Evolutionary conservation across 2,329 filamentous ascomycete genomes (phyloP), one percentile per base, ranked within the genome.

Genomic region (Botrytis paeoniae): DNA sequence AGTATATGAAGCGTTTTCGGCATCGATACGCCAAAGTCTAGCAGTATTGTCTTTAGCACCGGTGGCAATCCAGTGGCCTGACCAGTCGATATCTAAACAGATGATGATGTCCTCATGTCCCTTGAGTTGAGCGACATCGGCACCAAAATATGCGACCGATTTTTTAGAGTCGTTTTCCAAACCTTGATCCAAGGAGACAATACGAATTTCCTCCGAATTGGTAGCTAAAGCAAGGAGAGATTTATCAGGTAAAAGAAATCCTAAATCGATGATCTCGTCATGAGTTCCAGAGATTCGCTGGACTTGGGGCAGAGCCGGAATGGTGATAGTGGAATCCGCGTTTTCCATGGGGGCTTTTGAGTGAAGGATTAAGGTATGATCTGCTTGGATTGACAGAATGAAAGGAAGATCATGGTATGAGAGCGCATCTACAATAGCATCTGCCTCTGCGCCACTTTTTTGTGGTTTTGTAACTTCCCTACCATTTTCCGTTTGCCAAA

Each of bases 41-140:
- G 95, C 96, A 4, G 93, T 96, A 80, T 98, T 99, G 81, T 99
- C 96, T 83, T 99, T 99, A 35, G 96, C 93, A 70, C 95, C 96
- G 1, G 96, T 98, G 20, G 92, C 95, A 57, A 99, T 88, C 96
- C 96, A 99, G 81, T 96, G 91, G 0, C 97, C 97, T 16, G 96
- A 98, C 94, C 94, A 97, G 83, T 99, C 96, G 4, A 94, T 91
- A 80, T 98, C 95, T 59, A 99, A 85, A 73, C 94, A 95, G 78
- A 99, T 97, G 74, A 99, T 93, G 69, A 99, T 98, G 78, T 99
- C 96, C 68, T 95, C 91, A 78, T 99, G 96, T 1, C 96, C 96
- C 80, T 93, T 93, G 2, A 99, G 86, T 37, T 96, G 85, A 3
- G 91, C 93, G 57, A 97, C 87, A 79, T 99, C 96, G 74, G 95